Evolutionary conservation across 106 monocot species (phyloP), one percentile per base, ranked within the genome.

Genomic region (Dioscorea zingiberensis): DNA sequence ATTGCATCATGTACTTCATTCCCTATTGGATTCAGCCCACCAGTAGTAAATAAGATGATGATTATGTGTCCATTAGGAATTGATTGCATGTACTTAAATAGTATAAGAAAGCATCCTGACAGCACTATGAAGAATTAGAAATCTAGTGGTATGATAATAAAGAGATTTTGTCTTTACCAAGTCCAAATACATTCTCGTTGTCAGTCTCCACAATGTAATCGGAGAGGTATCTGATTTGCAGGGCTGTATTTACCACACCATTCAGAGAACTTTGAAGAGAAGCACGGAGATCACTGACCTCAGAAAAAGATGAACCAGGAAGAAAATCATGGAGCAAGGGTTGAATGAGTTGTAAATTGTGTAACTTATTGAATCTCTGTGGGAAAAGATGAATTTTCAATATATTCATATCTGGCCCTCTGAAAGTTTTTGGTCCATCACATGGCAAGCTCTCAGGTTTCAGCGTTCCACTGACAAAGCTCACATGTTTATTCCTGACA

Each of bases 171-270:
- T 12, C 38, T 53, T 44, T 77, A 95, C 95, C 95, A 56, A 74
- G 69, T 44, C 95, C 88, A 29, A 81, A 57, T 19, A 79, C 54
- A 55, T 73, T 91, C 81, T 91, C 76, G 28, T 77, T 73, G 56
- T 88, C 70, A 67, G 91, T 71, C 87, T 95, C 91, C 63, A 91
- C 76, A 58, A 95, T 88, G 59, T 85, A 95, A 68, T 95, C 91
- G 60, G 95, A 95, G 74, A 91, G 91, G 70, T 73, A 88, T 64
- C 85, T 85, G 24, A 91, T 73, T 65, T 65, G 73, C 74, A 95
- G 67, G 19, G 91, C 91, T 25, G 70, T 85, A 73, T 91, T 91
- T 67, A 95, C 60, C 13, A 81, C 60, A 57, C 91, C 91, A 88
- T 81, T 78, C 44, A 27, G 79, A 16, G 87, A 71, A 72, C 44